These are phyloP conservation scores for Ogataea nitratoaversa DNA, from an alignment of 805 yeast species.

Conservation along the genomic window DNA sequence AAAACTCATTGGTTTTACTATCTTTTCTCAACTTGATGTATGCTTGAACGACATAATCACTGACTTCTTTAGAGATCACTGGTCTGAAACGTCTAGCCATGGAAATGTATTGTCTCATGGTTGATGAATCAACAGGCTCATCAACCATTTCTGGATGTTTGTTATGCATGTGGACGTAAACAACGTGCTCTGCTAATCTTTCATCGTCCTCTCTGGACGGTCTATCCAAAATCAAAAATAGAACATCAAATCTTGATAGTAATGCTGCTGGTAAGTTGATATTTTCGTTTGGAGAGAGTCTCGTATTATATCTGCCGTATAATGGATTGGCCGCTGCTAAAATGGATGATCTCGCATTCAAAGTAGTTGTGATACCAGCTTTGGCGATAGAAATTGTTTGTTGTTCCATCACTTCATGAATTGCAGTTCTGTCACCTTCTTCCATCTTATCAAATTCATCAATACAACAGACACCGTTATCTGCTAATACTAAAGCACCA, in stretches of 20 bases:
- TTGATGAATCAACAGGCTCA: slow-evolving; percentile 71
- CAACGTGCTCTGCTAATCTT: slow-evolving; percentile 86
- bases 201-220: slow-evolving; percentile 80
- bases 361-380: slow-evolving; percentile 94
- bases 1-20: slow-evolving; percentile 72
- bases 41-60: slow-evolving; percentile 78
- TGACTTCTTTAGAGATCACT: slow-evolving; percentile 73
- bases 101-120: slow-evolving; percentile 84
- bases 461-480: slow-evolving; percentile 96
- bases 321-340: slow-evolving; percentile 98
- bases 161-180: slow-evolving; percentile 93
- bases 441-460: slow-evolving; percentile 99
- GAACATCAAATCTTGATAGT: slow-evolving; percentile 87
- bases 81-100: slow-evolving; percentile 85
- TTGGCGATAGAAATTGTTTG: slow-evolving; percentile 96
- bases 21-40: slow-evolving; percentile 93
- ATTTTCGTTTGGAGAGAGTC: slow-evolving; percentile 87
- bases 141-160: slow-evolving; percentile 75
- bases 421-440: slow-evolving; percentile 93
- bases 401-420: slow-evolving; percentile 99
- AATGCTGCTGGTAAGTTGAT: slow-evolving; percentile 96
- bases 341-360: slow-evolving; percentile 92
- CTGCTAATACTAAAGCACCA: slow-evolving; percentile 95
- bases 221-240: slow-evolving; percentile 80
- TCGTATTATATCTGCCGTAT: slow-evolving; percentile 90